Base-by-base conservation (phyloP, 352 stramenopile genomes). In the Discostella stelligera region DNA sequence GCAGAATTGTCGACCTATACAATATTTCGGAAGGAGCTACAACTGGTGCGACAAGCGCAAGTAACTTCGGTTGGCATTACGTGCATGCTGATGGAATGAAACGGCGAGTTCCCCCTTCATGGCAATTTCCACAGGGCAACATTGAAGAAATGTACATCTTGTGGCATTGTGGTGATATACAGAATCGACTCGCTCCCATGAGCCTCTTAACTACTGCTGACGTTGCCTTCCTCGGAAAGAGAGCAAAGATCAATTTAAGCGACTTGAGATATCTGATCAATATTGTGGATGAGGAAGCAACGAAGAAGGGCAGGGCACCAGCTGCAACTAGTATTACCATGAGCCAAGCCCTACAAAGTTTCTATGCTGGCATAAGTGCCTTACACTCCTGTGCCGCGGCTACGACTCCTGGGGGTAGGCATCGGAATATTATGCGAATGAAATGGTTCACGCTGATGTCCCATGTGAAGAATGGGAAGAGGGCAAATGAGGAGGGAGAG, bases 101-200 rank as follows among this genome's bases (percentile, higher is more conserved):
- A 37, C 41, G 65, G 7, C 9, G 53, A 0, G 68, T 70, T 11
- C 68, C 68, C 4, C 59, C 68, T 8, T 48, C 46, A 0, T 77
- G 68, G 68, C n/a, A 50, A 13, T 77, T 77, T 21, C 68, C 68
- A 30, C 49, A 62, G 0, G 30, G 16, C 0, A 77, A 59, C 13
- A 20, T 77, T 14, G 18, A 70, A 41, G 58, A 77, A 50, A 61
- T 77, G 30, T 74, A 77, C 68, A 64, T 67, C 30, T 30, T 77
- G 6, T 77, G 68, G 68, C 68, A 77, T 39, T 58, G 39, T 14
- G 68, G 68, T 18, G 68, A 77, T 52, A 53, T 48, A 8, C 16
- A 54, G 20, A 77, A 77, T 23, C 20, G 59, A 11, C 62, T 70
- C 56, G 48, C 68, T 30, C 68, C 68, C 0, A 70, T 77, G 68